Evolutionary conservation across 2,329 filamentous ascomycete genomes (phyloP), one percentile per base, ranked within the genome.

Genomic region (Paracoccidioides lutzii): DNA sequence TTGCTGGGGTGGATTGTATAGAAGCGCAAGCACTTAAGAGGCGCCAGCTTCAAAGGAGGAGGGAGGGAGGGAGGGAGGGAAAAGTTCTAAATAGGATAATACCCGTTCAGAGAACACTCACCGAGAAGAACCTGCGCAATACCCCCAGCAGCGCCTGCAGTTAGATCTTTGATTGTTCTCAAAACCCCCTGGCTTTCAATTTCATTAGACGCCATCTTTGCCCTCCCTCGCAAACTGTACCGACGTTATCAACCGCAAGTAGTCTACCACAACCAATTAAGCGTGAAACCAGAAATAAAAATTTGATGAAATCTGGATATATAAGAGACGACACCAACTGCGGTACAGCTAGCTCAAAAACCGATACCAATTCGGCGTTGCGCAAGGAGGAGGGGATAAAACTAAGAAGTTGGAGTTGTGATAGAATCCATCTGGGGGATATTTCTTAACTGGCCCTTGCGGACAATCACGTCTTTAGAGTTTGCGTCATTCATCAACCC

Each of bases 121-220:
- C 90, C 91, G 62, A 97, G 80, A 59, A 98, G 75, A 45, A 98
- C 93, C 73, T 98, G 93, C 15, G 93, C 91, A 64, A 97, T 79
- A 64, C 93, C 93, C 60, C 93, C 93, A 6, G 85, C 87, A 58
- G 93, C 93, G 41, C 93, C 93, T 9, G 93, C 82, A 67, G 91
- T 87, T 57, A 98, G 77, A 73, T 98, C 93, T 77, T 97, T 98
- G 65, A 84, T 76, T 52, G 87, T 86, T 67, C 85, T 81, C 63
- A 72, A 60, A 52, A 77, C 67, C 59, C 72, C 65, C 46, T 68
- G 58, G 43, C 68, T 66, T 52, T 73, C 69, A 67, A 68, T 64
- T 58, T 70, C 67, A 55, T 53, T 42, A n/a, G 49, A 41, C 10
- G 55, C 54, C 58, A 58, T 60, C 37, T 54, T 30, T 37, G 33